phyloP scores from a whole-genome alignment of 2,329 filamentous ascomycete species.

The Colletotrichum liriopes region DNA sequence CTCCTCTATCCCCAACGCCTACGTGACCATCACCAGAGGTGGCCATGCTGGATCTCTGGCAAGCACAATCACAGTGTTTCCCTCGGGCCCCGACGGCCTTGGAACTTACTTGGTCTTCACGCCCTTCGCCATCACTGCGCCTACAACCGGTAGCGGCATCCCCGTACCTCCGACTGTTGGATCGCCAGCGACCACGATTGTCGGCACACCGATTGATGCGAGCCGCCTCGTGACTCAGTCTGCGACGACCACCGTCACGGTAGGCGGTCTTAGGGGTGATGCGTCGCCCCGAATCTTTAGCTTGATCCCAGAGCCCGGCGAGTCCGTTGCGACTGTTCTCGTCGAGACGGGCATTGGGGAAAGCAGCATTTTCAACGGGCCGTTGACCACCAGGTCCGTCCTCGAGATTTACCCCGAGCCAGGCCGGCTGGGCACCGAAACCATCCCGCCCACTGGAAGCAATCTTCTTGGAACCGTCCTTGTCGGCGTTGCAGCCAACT shows the following conservation, averaged over 20 bases:
- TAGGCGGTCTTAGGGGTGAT: conserved; percentile 4
- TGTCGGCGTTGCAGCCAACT: conserved; percentile 11
- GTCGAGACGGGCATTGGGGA: conserved; percentile 17
- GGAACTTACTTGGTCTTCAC: conserved; percentile 39
- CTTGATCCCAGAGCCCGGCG: conserved; percentile 9
- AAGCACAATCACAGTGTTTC: conserved; percentile 36
- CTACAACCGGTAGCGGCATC: conserved; percentile 12
- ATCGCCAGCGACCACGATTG: conserved; percentile 18
- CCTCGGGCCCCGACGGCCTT: conserved; percentile 25
- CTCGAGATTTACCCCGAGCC: conserved; percentile 24
- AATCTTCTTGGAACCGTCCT: conserved; percentile 9
- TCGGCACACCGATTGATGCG: conserved; percentile 20
- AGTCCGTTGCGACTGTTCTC: conserved; percentile 15
- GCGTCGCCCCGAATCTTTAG: conserved; percentile 6
- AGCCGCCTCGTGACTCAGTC: conserved; percentile 25
- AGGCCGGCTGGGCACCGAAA: conserved; percentile 13
- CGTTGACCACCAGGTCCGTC: conserved; percentile 5
- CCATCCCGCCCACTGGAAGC: conserved; percentile 7
- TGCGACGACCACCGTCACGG: conserved; percentile 12
- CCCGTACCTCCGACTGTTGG: conserved; percentile 17
- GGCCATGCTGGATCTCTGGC: conserved; percentile 30
- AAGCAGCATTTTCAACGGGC: neutral
- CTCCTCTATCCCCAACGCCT: conserved; percentile 30
- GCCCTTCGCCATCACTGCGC: conserved; percentile 1
- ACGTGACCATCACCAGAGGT: conserved; percentile 36